phyloP scores from a whole-genome alignment of 2,329 filamentous ascomycete genomes.

The Plenodomus biglobosus region DNA sequence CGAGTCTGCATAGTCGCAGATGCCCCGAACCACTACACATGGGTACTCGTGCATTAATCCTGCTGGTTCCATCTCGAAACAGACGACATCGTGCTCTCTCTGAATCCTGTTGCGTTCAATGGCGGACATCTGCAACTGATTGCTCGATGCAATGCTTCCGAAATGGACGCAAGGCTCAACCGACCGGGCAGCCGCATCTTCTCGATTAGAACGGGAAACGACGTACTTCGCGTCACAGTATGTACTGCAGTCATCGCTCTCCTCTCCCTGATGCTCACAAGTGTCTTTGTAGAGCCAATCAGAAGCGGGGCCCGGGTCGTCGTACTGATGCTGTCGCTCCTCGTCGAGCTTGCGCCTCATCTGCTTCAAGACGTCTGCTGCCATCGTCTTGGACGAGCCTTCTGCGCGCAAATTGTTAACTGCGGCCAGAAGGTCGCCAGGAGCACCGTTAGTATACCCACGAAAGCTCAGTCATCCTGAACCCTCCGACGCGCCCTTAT shows the following conservation, averaged over 20 bases:
- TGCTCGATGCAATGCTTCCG: conserved; percentile 20
- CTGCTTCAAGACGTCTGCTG: conserved; percentile 7
- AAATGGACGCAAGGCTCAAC: conserved; percentile 14
- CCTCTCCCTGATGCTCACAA: conserved; percentile 5
- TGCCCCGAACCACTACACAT: conserved; percentile 19
- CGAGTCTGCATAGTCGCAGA: conserved; percentile 26
- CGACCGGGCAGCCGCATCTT: conserved; percentile 4
- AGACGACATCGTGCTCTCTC: conserved; percentile 14
- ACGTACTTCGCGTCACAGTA: conserved; percentile 7
- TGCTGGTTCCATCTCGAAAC: conserved; percentile 25
- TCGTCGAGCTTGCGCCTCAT: conserved; percentile 13
- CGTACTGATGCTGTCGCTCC: conserved; percentile 4
- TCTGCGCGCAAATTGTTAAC: conserved; percentile 11
- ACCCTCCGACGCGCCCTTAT: conserved; percentile 16
- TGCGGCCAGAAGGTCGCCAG: conserved; percentile 10
- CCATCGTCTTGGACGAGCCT: conserved; percentile 9
- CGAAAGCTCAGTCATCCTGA: conserved; percentile 13
- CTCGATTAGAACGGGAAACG: conserved; percentile 4
- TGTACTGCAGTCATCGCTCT: conserved; percentile 8
- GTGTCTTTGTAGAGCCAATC: conserved; percentile 10
- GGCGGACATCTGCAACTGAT: conserved; percentile 18
- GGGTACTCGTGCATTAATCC: conserved; percentile 15
- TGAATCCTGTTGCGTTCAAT: conserved; percentile 9
- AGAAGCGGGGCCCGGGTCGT: conserved; percentile 6
- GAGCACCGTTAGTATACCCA: conserved; percentile 13